A percentile compares a stretch with the other conserved stretches of the same genome.
phyloP scores from a whole-genome alignment of 345 rosid genomes.

The Jatropha curcas region DNA sequence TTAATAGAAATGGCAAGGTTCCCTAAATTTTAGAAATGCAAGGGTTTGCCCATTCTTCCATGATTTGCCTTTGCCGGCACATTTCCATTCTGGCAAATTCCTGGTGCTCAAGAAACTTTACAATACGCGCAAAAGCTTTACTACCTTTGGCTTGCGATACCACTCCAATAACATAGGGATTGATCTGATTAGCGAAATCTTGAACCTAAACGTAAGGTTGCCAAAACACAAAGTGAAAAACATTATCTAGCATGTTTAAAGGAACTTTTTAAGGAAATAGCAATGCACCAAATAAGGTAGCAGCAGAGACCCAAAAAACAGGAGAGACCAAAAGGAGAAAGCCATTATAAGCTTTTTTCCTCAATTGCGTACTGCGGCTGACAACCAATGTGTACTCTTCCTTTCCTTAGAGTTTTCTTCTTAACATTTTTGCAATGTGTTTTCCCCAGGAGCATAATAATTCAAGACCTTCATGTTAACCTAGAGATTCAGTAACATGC shows the following conservation, averaged over 20 bases:
- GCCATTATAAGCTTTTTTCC: conserved; percentile 62
- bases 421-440: conserved; percentile 72
- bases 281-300: conserved; percentile 89
- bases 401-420: conserved; percentile 66
- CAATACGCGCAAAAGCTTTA: conserved; percentile 72
- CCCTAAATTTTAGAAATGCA: conserved; percentile 44
- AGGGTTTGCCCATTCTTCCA: conserved; percentile 24
- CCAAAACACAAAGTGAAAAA: conserved; percentile 93
- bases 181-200: conserved; percentile 71
- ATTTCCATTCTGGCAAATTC: conserved; percentile 62
- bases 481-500: conserved; percentile 80
- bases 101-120: conserved; percentile 85
- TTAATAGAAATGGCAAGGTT: conserved; percentile 44
- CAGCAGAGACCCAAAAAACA: conserved; percentile 80
- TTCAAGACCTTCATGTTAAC: conserved; percentile 93
- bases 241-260: conserved; percentile 75
- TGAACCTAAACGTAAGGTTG: conserved; percentile 87
- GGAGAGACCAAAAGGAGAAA: conserved; percentile 93
- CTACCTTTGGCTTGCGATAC: conserved; percentile 92
- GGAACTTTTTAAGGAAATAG: conserved; percentile 72
- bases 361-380: conserved; percentile 79
- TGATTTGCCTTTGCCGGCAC: conserved; percentile 35
- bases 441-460: conserved; percentile 94
- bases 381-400: conserved; percentile 64
- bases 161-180: conserved; percentile 83